These are phyloP conservation scores for Hypoxylon sp. DNA, from an alignment of 2,329 filamentous ascomycete genomes.

Conservation along the genomic window DNA sequence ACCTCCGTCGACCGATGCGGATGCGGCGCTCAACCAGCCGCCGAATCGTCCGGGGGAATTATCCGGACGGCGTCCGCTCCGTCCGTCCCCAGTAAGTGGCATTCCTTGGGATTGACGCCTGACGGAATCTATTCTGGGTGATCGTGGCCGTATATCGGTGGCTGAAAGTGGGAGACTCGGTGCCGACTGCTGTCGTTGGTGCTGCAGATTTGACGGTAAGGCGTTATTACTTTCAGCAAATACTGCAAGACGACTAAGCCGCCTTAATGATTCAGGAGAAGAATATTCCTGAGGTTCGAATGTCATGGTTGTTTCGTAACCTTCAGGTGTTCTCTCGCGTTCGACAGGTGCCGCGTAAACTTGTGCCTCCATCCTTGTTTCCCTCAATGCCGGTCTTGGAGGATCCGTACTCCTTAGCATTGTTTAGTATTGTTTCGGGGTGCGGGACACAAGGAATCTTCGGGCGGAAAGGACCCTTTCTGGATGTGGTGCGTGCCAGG, in stretches of 20 bases:
- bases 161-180: slow-evolving; percentile 40
- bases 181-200: slow-evolving; percentile 52
- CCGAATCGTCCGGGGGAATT: slow-evolving; percentile 52
- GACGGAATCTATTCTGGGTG: slow-evolving; percentile 37
- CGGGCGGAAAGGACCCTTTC: slow-evolving; percentile 25
- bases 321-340: slow-evolving; percentile 34
- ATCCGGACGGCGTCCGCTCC: slow-evolving; percentile 49
- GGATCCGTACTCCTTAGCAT: slow-evolving; percentile 47
- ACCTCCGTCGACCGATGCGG: slow-evolving; percentile 48
- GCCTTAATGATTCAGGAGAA: slow-evolving; percentile 36
- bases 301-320: slow-evolving; percentile 43
- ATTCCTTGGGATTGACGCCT: slow-evolving; percentile 55
- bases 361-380: slow-evolving; percentile 37
- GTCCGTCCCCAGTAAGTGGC: slow-evolving; percentile 61
- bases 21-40: slow-evolving; percentile 55
- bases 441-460: slow-evolving; percentile 36
- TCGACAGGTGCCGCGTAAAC: slow-evolving; percentile 30
- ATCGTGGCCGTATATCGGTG: slow-evolving; percentile 36
- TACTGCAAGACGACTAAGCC: slow-evolving; percentile 28
- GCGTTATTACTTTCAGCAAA: slow-evolving; percentile 26
- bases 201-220: slow-evolving; percentile 42
- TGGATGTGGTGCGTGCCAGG: slow-evolving; percentile 24
- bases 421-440: slow-evolving; percentile 45
- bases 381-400: slow-evolving; percentile 30
- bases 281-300: slow-evolving; percentile 46